Conservation (phyloP, 1,139 yeast genomes). For the Debaryomyces singareniensis region DNA sequence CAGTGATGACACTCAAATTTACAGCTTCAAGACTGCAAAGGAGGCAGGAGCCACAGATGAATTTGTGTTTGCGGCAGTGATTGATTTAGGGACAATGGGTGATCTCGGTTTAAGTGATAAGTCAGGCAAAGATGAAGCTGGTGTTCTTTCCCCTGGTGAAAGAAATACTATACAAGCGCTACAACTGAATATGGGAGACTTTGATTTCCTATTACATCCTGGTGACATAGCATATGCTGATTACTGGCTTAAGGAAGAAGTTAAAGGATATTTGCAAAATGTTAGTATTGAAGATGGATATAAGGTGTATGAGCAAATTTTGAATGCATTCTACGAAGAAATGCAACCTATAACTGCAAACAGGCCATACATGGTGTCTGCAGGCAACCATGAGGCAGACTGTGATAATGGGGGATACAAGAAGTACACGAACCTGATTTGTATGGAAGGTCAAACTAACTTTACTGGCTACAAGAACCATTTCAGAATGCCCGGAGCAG, state of each 20-base stretch:
- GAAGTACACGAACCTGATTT: conserved; percentile 5
- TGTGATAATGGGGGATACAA: conserved; percentile 6
- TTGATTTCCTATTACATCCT: conserved; percentile 7
- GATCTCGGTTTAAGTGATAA: conserved; percentile 6
- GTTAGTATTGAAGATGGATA: conserved; percentile 5
- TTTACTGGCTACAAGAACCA: conserved; percentile 7
- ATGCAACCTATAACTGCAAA: conserved; percentile 4
- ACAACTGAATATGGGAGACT: conserved; percentile 2
- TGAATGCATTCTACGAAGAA: conserved; percentile 6
- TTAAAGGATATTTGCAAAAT: conserved; percentile 5
- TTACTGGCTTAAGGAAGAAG: conserved; percentile 7
- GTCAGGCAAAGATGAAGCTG: conserved; percentile 4
- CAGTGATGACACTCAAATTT: conserved; percentile 3
- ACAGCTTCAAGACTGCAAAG: conserved; percentile 6
- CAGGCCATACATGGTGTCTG: conserved; percentile 7
- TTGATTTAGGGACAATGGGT: conserved; percentile 8
- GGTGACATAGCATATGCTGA: conserved; percentile 8
- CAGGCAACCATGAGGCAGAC: conserved; percentile 8
- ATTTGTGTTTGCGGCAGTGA: conserved; percentile 5
- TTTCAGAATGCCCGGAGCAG: conserved; percentile 7
- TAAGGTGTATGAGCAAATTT: conserved; percentile 6
- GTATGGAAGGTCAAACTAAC: conserved; percentile 7
- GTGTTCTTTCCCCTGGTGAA: conserved; percentile 5
- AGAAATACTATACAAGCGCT: conserved; percentile 6
- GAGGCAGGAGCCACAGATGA: conserved; percentile 5